A percentile compares a stretch with the other conserved stretches of the same genome.
These are phyloP conservation scores for Botrytis porri DNA, from an alignment of 2,329 filamentous ascomycete genomes.

Conservation along the genomic window DNA sequence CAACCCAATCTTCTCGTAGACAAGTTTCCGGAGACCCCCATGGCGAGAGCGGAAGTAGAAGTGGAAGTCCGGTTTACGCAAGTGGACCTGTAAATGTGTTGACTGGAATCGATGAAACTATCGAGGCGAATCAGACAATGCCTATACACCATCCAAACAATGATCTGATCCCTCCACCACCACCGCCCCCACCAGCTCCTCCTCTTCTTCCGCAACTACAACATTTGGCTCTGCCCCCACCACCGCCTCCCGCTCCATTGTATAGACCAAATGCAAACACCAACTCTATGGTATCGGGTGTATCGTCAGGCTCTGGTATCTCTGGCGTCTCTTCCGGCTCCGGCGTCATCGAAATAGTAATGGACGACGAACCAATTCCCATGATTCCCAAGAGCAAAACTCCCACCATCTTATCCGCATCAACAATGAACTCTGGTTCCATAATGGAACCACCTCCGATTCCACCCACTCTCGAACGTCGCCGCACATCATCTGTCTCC, in stretches of 20 bases:
- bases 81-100: conserved; percentile 33
- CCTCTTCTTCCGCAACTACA: conserved; percentile 61
- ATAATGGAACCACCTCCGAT: conserved; percentile 25
- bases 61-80: conserved; percentile 32
- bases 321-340: conserved; percentile 44
- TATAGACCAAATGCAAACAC: conserved; percentile 42
- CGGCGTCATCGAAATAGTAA: conserved; percentile 63
- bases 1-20: conserved; percentile 33
- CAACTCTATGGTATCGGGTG: conserved; percentile 34
- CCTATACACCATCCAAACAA: conserved; percentile 47
- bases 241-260: conserved; percentile 59
- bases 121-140: conserved; percentile 40
- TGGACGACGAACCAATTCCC: conserved; percentile 45
- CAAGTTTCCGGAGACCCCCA: conserved; percentile 36
- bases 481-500: conserved; percentile 25
- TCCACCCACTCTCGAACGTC: conserved; percentile 44
- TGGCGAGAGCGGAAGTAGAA: conserved; percentile 27
- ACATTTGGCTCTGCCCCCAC: conserved; percentile 58
- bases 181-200: conserved; percentile 50
- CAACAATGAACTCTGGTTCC: not conserved
- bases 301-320: conserved; percentile 33
- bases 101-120: conserved; percentile 48
- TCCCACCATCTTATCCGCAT: not conserved
- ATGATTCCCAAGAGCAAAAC: conserved; percentile 16
- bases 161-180: conserved; percentile 49